Base-by-base conservation (phyloP, 2,329 filamentous ascomycete species). In the Sclerotinia nivalis region DNA sequence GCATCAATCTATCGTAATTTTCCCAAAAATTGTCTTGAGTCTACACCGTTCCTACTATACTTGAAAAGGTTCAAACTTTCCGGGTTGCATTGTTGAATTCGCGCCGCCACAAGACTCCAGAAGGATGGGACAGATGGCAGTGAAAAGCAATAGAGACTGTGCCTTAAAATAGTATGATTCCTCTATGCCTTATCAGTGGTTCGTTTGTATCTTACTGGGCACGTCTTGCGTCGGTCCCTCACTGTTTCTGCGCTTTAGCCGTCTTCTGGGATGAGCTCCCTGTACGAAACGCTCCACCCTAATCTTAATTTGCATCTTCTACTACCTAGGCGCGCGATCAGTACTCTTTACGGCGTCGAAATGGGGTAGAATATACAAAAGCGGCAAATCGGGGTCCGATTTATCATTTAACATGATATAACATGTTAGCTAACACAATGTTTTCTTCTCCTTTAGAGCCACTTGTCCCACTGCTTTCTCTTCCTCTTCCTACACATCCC, bases 271-370 rank as follows among this genome's bases (percentile, higher is more conserved):
- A 56, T 66, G 25, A 12, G 9, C 64, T 56, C 64, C 62, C 49
- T 66, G 62, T 45, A 66, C 50, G 13, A 66, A 56, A 66, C 37
- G 37, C 64, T 66, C 64, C 64, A 66, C 64, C 50, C 34, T 66
- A 66, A 66, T 66, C 40, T 66, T 66, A 66, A 31, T 66, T 20
- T 45, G 25, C 37, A 56, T n/a, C 52, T 45, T 25, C 49, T 58
- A 55, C 64, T 56, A 45, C 64, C 64, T 56, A 66, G 50, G n/a
- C 62, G 62, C 31, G 37, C 64, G 50, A 66, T 58, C 64, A 52
- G 31, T 52, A 65, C 47, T 65, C 31, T 28, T 40, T 65, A 22
- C 45, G 47, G 31, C 47, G 31, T 61, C 25, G 59, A 34, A 64
- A 64, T 66, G 49, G 40, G 50, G 49, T 49, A 50, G 54, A 43